Percentiles rank a stretch among this genome's conserved stretches.
Evolutionary conservation across 306 rosid species (phyloP).

Genomic region (Acmispon strigosus): DNA sequence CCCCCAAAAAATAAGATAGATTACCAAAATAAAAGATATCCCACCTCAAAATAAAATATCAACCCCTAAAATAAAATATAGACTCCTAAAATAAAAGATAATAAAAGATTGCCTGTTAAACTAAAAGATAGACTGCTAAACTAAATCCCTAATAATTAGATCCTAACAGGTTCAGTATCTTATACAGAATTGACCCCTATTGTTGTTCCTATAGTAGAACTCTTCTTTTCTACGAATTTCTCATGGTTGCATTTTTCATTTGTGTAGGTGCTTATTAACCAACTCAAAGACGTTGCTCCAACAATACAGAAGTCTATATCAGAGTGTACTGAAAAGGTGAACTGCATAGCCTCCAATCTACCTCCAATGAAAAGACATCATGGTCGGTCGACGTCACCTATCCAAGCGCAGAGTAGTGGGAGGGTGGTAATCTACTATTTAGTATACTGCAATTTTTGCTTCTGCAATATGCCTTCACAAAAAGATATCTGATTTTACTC

Average conservation of each 20-base stretch:
- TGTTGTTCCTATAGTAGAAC: background rate
- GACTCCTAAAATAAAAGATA: no score
- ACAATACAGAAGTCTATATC: conserved; percentile 86
- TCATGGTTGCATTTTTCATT: conserved; percentile 10
- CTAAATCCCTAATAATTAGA: no score
- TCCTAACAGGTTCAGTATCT: conserved; percentile 1
- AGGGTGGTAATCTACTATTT: conserved; percentile 57
- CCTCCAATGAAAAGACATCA: conserved; percentile 64
- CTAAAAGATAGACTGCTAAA: no score
- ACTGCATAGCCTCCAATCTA: conserved; percentile 60
- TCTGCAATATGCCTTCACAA: conserved; percentile 2
- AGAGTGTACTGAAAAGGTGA: conserved; percentile 91
- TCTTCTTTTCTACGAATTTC: conserved; percentile 12
- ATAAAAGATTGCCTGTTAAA: no score
- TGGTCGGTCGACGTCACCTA: conserved; percentile 59
- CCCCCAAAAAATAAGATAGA: no score
- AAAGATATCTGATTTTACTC: conserved; percentile 1
- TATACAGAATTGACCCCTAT: conserved; percentile 6
- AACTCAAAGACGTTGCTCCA: conserved; percentile 98
- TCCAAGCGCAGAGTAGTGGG: conserved; percentile 70
- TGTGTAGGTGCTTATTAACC: conserved; percentile 84
- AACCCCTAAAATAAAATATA: no score
- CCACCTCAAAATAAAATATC: no score
- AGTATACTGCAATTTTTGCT: background rate
- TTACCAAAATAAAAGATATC: no score